Percentiles rank a stretch among this genome's conserved stretches.
phyloP scores from a whole-genome alignment of 768 basidiomycete species.

The Fomitopsis pulvina region DNA sequence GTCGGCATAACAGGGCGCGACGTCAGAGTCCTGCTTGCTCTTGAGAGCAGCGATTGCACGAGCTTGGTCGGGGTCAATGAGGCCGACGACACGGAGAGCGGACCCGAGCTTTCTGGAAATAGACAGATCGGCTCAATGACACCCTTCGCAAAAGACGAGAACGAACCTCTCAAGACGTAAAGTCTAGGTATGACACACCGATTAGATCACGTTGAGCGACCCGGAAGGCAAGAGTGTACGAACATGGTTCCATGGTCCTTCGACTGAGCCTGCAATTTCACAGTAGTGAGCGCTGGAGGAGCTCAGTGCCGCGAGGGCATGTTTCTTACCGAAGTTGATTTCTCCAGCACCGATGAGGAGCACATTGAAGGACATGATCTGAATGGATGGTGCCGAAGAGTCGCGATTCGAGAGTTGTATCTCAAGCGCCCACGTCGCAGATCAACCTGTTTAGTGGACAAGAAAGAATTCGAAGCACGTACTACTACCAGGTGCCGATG shows the following conservation, averaged over 20 bases:
- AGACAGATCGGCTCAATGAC: not conserved
- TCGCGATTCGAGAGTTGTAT: too few relatives aligned
- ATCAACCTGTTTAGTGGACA: too few relatives aligned
- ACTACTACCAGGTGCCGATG: too few relatives aligned
- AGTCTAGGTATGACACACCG: not conserved
- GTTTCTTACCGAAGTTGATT: constrained; percentile 38
- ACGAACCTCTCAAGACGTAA: constrained; percentile 21
- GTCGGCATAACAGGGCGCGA: constrained; percentile 30
- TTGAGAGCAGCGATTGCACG: constrained; percentile 33
- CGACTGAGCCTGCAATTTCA: constrained; percentile 18
- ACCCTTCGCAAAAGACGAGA: too few relatives aligned
- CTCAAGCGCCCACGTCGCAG: too few relatives aligned
- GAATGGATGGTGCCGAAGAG: not conserved
- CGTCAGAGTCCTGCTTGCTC: constrained; percentile 33
- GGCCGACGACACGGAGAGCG: constrained; percentile 39
- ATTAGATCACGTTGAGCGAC: not conserved
- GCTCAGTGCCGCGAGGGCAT: too few relatives aligned
- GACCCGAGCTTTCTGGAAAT: constrained; percentile 34
- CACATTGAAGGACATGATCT: constrained; percentile 27
- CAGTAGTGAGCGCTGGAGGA: not conserved
- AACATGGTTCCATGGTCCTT: constrained; percentile 31
- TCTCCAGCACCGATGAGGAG: constrained; percentile 45
- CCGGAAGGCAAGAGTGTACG: not conserved
- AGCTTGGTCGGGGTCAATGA: constrained; percentile 36
- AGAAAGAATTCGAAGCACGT: too few relatives aligned